Evolutionary conservation across 768 basidiomycete genomes (phyloP).

Genomic region (Cystofilobasidium macerans): DNA sequence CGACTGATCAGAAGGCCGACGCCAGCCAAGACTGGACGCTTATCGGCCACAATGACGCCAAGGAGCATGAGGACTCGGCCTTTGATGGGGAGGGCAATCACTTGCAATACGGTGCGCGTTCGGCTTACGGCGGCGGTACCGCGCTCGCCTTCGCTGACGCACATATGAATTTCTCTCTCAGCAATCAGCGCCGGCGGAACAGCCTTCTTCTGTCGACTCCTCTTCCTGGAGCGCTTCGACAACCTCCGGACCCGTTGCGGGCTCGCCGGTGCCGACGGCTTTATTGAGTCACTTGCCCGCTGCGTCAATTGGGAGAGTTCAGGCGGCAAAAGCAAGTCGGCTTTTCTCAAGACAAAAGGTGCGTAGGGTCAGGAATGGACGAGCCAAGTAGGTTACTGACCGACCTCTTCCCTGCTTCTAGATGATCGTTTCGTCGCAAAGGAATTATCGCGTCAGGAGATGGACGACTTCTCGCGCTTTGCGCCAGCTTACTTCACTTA

Average conservation of each 20-base stretch:
- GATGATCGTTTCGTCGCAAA: conserved; percentile 99
- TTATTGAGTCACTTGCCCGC: conserved; percentile 82
- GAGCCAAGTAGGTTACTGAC: too few species aligned
- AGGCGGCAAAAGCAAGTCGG: conserved; percentile 93
- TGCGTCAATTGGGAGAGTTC: conserved; percentile 93
- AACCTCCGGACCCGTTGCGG: conserved; percentile 82
- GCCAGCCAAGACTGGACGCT: conserved; percentile 13
- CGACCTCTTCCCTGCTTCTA: conserved; percentile 34
- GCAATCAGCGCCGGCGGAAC: conserved; percentile 78
- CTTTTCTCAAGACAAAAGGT: conserved; percentile 93
- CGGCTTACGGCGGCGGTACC: too few species aligned
- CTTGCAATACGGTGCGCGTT: conserved; percentile 38
- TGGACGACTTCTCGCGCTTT: conserved; percentile 92
- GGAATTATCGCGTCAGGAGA: conserved; percentile 76
- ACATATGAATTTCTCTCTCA: neutral
- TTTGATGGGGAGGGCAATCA: conserved; percentile 27
- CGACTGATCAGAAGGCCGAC: conserved; percentile 1
- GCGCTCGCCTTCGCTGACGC: too few species aligned
- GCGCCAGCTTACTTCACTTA: conserved; percentile 97
- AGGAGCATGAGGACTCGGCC: conserved; percentile 12
- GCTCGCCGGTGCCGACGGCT: conserved; percentile 66
- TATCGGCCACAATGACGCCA: conserved; percentile 14
- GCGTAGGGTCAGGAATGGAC: conserved; percentile 22
- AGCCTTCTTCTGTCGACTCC: conserved; percentile 82
- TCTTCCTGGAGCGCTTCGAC: conserved; percentile 96